A percentile compares a stretch with the other conserved stretches of the same genome.
Conservation (phyloP, 2,329 filamentous ascomycete species). For the Parastagonospora avenae region DNA sequence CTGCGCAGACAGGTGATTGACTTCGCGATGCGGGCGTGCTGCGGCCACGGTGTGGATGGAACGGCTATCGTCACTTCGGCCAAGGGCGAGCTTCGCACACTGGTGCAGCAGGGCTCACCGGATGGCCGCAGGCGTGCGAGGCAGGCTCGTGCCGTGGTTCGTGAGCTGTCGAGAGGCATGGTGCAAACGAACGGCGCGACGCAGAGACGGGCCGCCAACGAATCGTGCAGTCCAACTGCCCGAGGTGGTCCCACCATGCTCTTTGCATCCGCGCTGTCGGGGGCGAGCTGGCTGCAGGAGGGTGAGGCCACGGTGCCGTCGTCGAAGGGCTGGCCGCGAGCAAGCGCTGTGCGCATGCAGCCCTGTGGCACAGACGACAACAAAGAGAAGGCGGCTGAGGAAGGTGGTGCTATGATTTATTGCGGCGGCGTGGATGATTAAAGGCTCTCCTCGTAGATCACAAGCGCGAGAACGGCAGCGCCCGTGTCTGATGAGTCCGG, state of each 20-base stretch:
- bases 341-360: background rate
- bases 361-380: slow-evolving; percentile 1
- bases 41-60: slow-evolving; percentile 8
- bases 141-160: slow-evolving; percentile 28
- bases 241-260: slow-evolving; percentile 19
- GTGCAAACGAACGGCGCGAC: slow-evolving; percentile 18
- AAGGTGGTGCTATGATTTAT: background rate
- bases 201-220: slow-evolving; percentile 28
- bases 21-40: slow-evolving; percentile 29
- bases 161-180: slow-evolving; percentile 18
- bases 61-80: slow-evolving; percentile 8
- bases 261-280: slow-evolving; percentile 2
- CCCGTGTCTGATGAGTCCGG: slow-evolving; percentile 26
- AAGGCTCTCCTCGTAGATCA: slow-evolving; percentile 24
- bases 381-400: background rate
- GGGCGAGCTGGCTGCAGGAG: background rate
- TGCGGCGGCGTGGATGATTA: slow-evolving; percentile 16
- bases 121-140: slow-evolving; percentile 7
- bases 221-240: slow-evolving; percentile 18
- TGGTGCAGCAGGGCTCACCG: slow-evolving; percentile 11
- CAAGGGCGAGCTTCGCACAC: background rate
- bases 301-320: background rate
- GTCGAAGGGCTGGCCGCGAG: background rate
- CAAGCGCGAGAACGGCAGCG: slow-evolving; percentile 25
- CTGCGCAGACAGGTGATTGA: slow-evolving; percentile 17